Evolutionary conservation across 768 basidiomycete genomes (phyloP).

Genomic region (Suillus tomentosus): DNA sequence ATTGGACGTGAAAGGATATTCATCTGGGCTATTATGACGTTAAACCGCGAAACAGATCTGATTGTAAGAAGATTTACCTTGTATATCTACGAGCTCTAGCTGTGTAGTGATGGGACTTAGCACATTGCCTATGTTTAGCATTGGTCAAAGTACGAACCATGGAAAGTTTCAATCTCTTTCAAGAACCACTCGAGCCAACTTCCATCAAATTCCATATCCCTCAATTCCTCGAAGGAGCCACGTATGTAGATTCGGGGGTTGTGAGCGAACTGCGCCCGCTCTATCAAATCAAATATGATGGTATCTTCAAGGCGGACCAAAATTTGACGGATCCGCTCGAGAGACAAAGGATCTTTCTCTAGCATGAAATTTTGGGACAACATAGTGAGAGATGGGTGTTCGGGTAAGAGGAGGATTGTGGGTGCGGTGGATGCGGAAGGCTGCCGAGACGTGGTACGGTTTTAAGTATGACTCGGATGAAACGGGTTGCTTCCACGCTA

Average conservation of each 20-base stretch:
- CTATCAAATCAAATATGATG: slow-evolving; percentile 97
- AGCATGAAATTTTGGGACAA: slow-evolving; percentile 69
- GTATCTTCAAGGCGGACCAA: slow-evolving; percentile 94
- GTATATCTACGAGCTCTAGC: slow-evolving; percentile 96
- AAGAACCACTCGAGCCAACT: slow-evolving; percentile 99
- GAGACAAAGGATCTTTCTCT: slow-evolving; percentile 73
- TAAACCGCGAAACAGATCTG: background rate
- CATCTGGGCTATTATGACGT: slow-evolving; percentile 76
- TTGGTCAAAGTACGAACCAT: slow-evolving; percentile 64
- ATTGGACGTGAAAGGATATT: slow-evolving; percentile 88
- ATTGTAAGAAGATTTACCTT: slow-evolving; percentile 55
- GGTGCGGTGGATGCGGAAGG: background rate
- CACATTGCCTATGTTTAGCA: slow-evolving; percentile 9
- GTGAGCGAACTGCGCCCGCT: slow-evolving; percentile 95
- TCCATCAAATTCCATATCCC: slow-evolving; percentile 71
- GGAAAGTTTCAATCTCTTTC: slow-evolving; percentile 92
- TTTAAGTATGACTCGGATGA: slow-evolving; percentile 2
- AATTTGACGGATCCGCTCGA: slow-evolving; percentile 87
- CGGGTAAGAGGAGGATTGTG: slow-evolving; percentile 10
- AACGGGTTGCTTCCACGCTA: slow-evolving; percentile 5
- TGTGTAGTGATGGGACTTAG: slow-evolving; percentile 32
- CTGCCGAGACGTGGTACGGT: slow-evolving; percentile 9
- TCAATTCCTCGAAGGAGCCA: slow-evolving; percentile 78
- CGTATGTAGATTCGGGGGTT: slow-evolving; percentile 87
- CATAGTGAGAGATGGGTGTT: slow-evolving; percentile 38